Conservation (phyloP, 345 rosid genomes). For the Aquilaria sinensis region DNA sequence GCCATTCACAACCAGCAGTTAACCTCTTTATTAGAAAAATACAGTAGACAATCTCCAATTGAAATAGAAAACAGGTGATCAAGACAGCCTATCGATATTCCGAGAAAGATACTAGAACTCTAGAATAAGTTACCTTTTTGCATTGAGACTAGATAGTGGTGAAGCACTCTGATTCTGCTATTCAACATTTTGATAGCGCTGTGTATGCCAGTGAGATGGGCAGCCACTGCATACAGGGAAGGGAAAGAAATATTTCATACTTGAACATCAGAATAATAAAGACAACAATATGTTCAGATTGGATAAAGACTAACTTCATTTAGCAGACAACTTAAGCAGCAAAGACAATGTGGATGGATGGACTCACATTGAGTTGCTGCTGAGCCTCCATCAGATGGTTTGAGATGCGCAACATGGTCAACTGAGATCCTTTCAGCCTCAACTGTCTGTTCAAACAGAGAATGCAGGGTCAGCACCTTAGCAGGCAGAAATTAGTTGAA, state of each 20-base stretch:
- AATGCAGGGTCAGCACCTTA: constrained; percentile 1
- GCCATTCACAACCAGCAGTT: not conserved
- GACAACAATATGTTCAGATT: not conserved
- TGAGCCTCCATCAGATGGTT: constrained; percentile 97
- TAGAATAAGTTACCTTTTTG: constrained; percentile 58
- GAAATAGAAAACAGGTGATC: too few relatives aligned
- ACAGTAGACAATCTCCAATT: not conserved
- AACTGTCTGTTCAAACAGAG: constrained; percentile 52
- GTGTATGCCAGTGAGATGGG: constrained; percentile 94
- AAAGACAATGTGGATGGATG: not conserved
- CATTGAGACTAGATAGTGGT: constrained; percentile 84
- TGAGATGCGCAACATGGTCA: constrained; percentile 98
- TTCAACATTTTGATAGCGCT: constrained; percentile 99
- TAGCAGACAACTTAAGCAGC: not conserved
- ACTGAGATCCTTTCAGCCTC: constrained; percentile 97
- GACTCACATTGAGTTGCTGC: constrained; percentile 88
- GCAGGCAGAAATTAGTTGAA: constrained; percentile 2
- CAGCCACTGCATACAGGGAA: constrained; percentile 68
- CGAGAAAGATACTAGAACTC: too few relatives aligned
- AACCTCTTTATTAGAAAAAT: not conserved
- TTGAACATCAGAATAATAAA: not conserved
- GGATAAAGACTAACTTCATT: not conserved
- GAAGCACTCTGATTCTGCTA: constrained; percentile 89
- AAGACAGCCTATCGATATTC: too few relatives aligned
- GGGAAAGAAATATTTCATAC: not conserved